A percentile compares a stretch with the other conserved stretches of the same genome.
Conservation (phyloP, 139 green algal genomes). For the Eudorina sp. region DNA sequence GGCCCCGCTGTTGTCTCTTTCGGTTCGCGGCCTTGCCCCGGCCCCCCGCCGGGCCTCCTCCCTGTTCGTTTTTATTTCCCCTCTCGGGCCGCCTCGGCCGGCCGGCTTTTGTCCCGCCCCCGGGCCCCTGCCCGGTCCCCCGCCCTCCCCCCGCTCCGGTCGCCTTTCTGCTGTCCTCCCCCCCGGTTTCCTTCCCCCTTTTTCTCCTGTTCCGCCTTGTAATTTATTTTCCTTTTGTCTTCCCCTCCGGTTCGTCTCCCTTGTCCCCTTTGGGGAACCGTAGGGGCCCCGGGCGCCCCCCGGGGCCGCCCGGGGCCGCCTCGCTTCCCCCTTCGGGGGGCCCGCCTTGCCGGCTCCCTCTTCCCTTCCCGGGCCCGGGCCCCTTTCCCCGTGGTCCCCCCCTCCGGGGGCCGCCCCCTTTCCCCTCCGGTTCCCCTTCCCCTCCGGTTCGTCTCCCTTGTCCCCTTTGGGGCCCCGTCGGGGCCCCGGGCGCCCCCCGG, state of each 20-base stretch:
- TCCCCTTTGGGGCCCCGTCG: no score
- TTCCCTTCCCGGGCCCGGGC: no score
- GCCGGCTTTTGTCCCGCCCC: neutral
- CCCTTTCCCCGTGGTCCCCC: neutral
- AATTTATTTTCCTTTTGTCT: neutral
- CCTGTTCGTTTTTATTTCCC: neutral
- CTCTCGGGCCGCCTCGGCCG: neutral
- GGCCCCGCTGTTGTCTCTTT: neutral
- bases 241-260: neutral
- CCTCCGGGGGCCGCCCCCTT: neutral
- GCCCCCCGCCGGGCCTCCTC: neutral
- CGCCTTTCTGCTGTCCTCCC: neutral
- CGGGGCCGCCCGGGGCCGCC: no score
- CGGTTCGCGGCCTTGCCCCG: neutral
- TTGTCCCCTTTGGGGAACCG: no score
- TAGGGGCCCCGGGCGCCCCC: no score
- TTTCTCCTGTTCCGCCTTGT: neutral
- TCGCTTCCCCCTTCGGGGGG: no score
- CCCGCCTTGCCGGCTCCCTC: neutral
- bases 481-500: no score
- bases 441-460: neutral
- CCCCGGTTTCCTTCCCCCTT: neutral
- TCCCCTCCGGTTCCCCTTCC: neutral
- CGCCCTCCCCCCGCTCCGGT: neutral
- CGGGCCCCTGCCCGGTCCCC: neutral